phyloP scores from a whole-genome alignment of 1,284 basidiomycete species.

The Tylopilus orsonianus region DNA sequence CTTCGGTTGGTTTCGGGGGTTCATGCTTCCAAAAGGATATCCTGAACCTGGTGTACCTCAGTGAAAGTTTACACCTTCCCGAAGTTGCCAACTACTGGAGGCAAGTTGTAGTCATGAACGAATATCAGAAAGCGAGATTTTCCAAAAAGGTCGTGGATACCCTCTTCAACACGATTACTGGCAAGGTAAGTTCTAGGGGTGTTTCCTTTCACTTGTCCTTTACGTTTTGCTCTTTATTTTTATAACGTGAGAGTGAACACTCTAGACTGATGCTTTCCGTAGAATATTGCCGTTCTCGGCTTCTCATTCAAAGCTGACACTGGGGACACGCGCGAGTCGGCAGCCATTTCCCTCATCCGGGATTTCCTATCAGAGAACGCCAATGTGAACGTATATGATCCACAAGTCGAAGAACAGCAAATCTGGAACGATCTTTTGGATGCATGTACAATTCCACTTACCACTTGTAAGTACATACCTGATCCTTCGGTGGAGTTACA shows the following conservation, averaged over 20 bases:
- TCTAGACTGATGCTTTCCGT: slow-evolving; percentile 11
- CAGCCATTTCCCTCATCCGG: slow-evolving; percentile 92
- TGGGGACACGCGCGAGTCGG: slow-evolving; percentile 95
- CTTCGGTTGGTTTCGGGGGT: slow-evolving; percentile 95
- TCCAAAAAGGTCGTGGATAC: slow-evolving; percentile 90
- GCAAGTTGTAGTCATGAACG: slow-evolving; percentile 94
- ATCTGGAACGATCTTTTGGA: slow-evolving; percentile 77
- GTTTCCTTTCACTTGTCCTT: neutral
- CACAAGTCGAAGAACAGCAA: slow-evolving; percentile 73
- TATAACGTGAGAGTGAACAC: slow-evolving; percentile 2
- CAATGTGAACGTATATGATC: slow-evolving; percentile 88
- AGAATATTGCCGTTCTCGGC: slow-evolving; percentile 95
- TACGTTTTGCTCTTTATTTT: neutral
- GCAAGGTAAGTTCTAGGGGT: slow-evolving; percentile 74
- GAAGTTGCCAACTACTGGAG: slow-evolving; percentile 99
- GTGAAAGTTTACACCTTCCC: slow-evolving; percentile 90
- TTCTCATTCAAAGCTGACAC: slow-evolving; percentile 98
- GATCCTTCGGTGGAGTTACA: neutral
- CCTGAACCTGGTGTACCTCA: slow-evolving; percentile 96
- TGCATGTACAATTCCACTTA: slow-evolving; percentile 54
- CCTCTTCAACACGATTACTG: slow-evolving; percentile 96
- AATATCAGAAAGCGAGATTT: slow-evolving; percentile 92
- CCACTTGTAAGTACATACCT: slow-evolving; percentile 52
- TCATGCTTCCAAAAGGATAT: slow-evolving; percentile 99
- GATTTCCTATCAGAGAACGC: slow-evolving; percentile 94